A percentile compares a stretch with the other conserved stretches of the same genome.
Conservation (phyloP, 805 yeast species). For the Suhomyces sp. region DNA sequence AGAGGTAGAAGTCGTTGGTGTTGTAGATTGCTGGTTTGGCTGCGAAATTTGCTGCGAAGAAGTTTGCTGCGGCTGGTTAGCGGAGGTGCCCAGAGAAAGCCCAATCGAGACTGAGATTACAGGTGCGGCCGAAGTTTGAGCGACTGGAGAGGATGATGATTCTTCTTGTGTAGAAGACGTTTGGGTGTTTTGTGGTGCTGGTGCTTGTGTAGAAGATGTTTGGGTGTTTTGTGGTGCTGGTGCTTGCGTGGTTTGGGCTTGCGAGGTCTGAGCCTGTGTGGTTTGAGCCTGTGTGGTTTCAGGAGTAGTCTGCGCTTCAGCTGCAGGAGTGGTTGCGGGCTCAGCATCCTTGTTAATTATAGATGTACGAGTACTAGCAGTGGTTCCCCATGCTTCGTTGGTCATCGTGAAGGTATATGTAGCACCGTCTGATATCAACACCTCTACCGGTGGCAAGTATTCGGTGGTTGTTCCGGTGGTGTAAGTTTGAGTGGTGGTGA, state of each 20-base stretch:
- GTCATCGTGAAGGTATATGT: constrained; percentile 48
- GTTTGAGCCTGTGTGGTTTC: constrained; percentile 15
- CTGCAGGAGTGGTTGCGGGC: constrained; percentile 14
- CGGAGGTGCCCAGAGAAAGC: background rate
- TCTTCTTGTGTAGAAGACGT: background rate
- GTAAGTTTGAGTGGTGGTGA: constrained; percentile 41
- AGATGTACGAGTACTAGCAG: constrained; percentile 35
- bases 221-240: background rate
- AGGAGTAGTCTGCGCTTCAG: background rate
- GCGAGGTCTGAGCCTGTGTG: background rate
- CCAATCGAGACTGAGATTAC: background rate
- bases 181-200: constrained; percentile 26
- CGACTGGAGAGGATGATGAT: constrained; percentile 8
- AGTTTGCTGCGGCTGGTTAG: constrained; percentile 23
- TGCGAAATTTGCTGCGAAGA: constrained; percentile 12
- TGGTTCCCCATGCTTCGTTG: constrained; percentile 27
- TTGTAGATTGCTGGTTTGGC: constrained; percentile 7
- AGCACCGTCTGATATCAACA: constrained; percentile 50
- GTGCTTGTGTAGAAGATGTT: constrained; percentile 2
- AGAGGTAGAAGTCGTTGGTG: constrained; percentile 12
- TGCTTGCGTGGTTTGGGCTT: background rate
- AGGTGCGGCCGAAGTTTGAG: background rate
- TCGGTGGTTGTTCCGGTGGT: constrained; percentile 50
- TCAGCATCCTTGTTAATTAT: constrained; percentile 15
- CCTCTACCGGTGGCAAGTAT: constrained; percentile 51